Evolutionary conservation across 345 rosid genomes (phyloP), one percentile per base, ranked within the genome.

Genomic region (Moricandia moricandioides): DNA sequence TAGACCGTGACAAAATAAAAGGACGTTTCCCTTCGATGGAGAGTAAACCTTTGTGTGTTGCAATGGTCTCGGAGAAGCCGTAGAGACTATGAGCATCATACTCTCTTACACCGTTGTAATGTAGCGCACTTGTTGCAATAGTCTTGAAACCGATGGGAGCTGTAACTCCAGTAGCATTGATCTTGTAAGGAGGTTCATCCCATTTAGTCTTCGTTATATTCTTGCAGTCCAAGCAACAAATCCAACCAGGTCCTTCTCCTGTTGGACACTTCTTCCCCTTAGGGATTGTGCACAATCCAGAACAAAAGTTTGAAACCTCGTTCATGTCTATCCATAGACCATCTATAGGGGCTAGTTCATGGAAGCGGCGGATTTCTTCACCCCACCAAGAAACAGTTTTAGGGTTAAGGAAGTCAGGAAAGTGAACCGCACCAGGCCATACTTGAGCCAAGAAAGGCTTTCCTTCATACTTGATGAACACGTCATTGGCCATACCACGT

Each of bases 321-420:
- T 95, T 92, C 99, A 95, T 95, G 83, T 95, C 97, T 35, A 95
- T 92, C 99, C 96, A 92, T 1, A 92, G 69, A 61, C 99, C 99
- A 73, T 95, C 86, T 12, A 95, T 86, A 6, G 97, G 97, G 72
- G 86, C 97, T 35, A 95, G 87, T 14, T 89, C 88, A 57, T 92
- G 99, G 80, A 95, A 90, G 7, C 97, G 89, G 14, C 82, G 91
- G 76, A 95, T 76, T 47, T 95, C 99, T 59, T 90, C 91, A 0
- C 88, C 96, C 99, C 99, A 90, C 97, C 99, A 95, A 8, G 78
- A 68, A 14, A 95, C 92, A 0, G 97, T 90, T 59, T 84, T 95
- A 0, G 97, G 99, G 81, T 92, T 95, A 57, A 95, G 97, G 80
- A 90, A 92, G 75, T 95, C 99, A n/a, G 99, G 99, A 62, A 95